Base-by-base conservation (phyloP, 1,284 basidiomycete genomes). In the Puccinia triticina region DNA sequence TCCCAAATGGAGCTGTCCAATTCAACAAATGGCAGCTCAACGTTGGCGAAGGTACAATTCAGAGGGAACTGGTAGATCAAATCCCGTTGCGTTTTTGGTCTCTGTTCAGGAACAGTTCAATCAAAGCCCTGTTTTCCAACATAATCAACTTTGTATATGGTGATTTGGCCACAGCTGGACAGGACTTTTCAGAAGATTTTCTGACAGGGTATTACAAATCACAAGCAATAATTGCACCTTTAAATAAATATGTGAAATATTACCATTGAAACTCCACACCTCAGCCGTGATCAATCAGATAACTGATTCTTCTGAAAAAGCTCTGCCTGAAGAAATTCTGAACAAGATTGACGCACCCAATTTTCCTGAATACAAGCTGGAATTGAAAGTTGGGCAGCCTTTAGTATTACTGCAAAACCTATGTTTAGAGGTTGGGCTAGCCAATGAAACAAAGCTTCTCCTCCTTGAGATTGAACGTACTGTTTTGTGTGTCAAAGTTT, bases 391-490 rank as follows among this genome's bases (percentile, higher is more conserved):
- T 53, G 12, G 12, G 4, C 11, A 14, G 50, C 50, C 50, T 5
- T 4, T 53, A 14, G 23, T 53, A 53, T 11, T 53, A 4, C 23
- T 53, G 50, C 12, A 21, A 53, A 53, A 53, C 23, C 23, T 53
- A 53, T 53, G 50, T 21, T 21, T 53, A 12, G 1, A n/a, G 14
- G 43, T 26, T 21, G 76, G 76, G 0, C 64, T 69, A 0, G 8
- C 26, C n/a, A 69, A 67, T 67, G 64, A 64, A 3, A 78, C 64
- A 8, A n/a, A 23, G n/a, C n/a, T n/a, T n/a, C n/a, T n/a, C n/a
- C n/a, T n/a, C n/a, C n/a, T n/a, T n/a, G n/a, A n/a, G n/a, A n/a
- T n/a, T n/a, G n/a, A n/a, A n/a, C n/a, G n/a, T n/a, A n/a, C n/a
- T n/a, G n/a, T n/a, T n/a, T n/a, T n/a, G n/a, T n/a, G n/a, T n/a